These are phyloP conservation scores for Amanita subjunquillea DNA, from an alignment of 768 basidiomycete species.

Conservation along the genomic window DNA sequence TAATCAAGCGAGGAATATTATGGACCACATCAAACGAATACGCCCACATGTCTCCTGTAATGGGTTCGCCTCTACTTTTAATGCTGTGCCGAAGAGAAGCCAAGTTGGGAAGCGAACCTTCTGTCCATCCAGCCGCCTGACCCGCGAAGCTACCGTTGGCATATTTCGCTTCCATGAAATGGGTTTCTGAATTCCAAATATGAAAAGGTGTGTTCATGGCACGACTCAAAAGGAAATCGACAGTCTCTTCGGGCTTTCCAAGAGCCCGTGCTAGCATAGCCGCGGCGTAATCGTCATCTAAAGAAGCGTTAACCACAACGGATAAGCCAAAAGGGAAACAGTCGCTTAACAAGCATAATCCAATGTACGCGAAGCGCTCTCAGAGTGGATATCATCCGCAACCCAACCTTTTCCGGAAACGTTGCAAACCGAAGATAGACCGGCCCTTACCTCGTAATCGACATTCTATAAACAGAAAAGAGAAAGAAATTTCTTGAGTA, in stretches of 20 bases:
- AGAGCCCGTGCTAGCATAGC: slow-evolving; percentile 50
- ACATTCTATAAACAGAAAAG: slow-evolving; percentile 34
- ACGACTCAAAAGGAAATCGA: slow-evolving; percentile 40
- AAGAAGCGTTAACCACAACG: neutral
- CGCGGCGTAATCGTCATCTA: slow-evolving; percentile 74
- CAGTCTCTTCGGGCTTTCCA: slow-evolving; percentile 34
- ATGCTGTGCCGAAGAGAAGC: neutral
- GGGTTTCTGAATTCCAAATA: slow-evolving; percentile 58
- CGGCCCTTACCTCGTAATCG: slow-evolving; percentile 75
- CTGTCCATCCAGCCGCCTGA: slow-evolving; percentile 66
- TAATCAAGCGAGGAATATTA: slow-evolving; percentile 51
- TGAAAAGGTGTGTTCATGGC: slow-evolving; percentile 46
- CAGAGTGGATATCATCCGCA: slow-evolving; percentile 68
- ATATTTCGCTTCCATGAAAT: slow-evolving; percentile 78
- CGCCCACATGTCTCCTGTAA: slow-evolving; percentile 41
- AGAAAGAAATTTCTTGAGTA: neutral
- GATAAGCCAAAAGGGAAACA: slow-evolving; percentile 2
- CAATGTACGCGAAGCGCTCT: slow-evolving; percentile 68
- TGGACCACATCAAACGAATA: slow-evolving; percentile 77
- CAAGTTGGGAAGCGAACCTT: slow-evolving; percentile 32
- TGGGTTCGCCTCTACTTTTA: neutral
- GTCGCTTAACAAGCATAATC: slow-evolving; percentile 59
- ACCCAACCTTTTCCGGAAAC: slow-evolving; percentile 55
- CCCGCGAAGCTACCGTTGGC: slow-evolving; percentile 66
- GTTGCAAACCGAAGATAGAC: slow-evolving; percentile 58